Conservation (phyloP, 1,284 basidiomycete genomes). For the Blastosporella zonata region DNA sequence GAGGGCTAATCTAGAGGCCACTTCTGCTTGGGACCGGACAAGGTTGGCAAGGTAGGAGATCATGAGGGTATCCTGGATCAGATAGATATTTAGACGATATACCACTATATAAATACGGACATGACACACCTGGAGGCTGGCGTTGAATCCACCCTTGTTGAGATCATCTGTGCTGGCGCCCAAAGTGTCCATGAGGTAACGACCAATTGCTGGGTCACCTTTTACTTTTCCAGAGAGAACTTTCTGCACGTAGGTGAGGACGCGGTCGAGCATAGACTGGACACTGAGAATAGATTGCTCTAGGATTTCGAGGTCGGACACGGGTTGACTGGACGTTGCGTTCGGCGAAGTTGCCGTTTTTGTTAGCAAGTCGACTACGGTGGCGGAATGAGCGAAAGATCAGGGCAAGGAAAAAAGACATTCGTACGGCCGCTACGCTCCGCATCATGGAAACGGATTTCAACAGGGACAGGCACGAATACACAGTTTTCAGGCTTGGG, state of each 20-base stretch:
- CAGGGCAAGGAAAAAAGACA: not conserved
- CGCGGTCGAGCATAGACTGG: constrained; percentile 80
- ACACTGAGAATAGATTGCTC: constrained; percentile 73
- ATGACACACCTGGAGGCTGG: constrained; percentile 62
- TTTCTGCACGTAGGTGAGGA: constrained; percentile 82
- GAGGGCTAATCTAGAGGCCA: constrained; percentile 86
- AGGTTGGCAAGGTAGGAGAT: constrained; percentile 95
- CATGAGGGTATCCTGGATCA: constrained; percentile 81
- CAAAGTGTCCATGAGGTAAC: constrained; percentile 91
- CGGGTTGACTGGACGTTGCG: constrained; percentile 49
- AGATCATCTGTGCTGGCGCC: constrained; percentile 62
- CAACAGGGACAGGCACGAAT: constrained; percentile 85
- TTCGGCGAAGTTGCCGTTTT: constrained; percentile 49
- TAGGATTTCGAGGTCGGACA: constrained; percentile 64
- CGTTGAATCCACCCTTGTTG: constrained; percentile 75
- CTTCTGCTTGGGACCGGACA: constrained; percentile 91
- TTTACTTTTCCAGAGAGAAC: constrained; percentile 78
- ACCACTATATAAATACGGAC: not conserved
- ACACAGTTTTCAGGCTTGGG: constrained; percentile 91
- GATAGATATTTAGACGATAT: constrained; percentile 11
- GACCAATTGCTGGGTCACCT: constrained; percentile 86
- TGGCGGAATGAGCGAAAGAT: constrained; percentile 2
- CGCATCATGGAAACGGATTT: constrained; percentile 76
- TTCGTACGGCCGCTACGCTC: constrained; percentile 83
- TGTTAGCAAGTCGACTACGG: constrained; percentile 73